Evolutionary conservation across 305 asterid genomes (phyloP), one percentile per base, ranked within the genome.

Genomic region (Galium porrigens): DNA sequence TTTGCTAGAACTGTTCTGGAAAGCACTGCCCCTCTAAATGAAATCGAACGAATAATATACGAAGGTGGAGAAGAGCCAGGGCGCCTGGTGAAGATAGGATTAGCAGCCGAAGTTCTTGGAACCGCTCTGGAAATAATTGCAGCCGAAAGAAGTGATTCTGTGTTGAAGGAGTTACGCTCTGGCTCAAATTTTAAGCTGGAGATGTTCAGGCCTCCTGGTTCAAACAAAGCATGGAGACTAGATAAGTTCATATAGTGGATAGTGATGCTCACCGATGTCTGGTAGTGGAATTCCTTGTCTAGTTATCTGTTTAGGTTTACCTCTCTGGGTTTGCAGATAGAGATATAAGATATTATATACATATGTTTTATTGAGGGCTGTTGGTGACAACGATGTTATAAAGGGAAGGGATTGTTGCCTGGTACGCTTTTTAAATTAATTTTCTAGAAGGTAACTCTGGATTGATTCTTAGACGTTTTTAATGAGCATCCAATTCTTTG

Each of bases 11-110:
- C 72, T 33, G 63, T 78, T 25, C 49, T 58, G 66, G 85, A 78
- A 52, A 56, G 72, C 5, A 66, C 73, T 53, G 56, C 76, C 20
- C 77, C 80, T 0, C 68, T 75, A 11, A 34, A 69, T 54, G 80
- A 73, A 62, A 65, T 78, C 14, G 79, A 71, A 62, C 70, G 64
- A 37, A 63, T 81, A 72, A 64, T 81, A 71, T 63, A 33, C 44
- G 75, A 76, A 73, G 85, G 81, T 11, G 85, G 83, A 66, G 85
- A 81, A 63, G 83, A 78, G 74, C 61, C 48, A 69, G 83, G 85
- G 27, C 65, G 70, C n/a, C 78, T 81, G 11, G 73, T 81, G 29
- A 70, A 78, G 68, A 78, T 65, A n/a, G 85, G 85, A 18, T 83
- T 81, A 64, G 85, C 78, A 17, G 83, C 73, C 4, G 81, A 78